A percentile compares a stretch with the other conserved stretches of the same genome.
Conservation (phyloP, 257 asterid genomes). For the Striga asiatica region DNA sequence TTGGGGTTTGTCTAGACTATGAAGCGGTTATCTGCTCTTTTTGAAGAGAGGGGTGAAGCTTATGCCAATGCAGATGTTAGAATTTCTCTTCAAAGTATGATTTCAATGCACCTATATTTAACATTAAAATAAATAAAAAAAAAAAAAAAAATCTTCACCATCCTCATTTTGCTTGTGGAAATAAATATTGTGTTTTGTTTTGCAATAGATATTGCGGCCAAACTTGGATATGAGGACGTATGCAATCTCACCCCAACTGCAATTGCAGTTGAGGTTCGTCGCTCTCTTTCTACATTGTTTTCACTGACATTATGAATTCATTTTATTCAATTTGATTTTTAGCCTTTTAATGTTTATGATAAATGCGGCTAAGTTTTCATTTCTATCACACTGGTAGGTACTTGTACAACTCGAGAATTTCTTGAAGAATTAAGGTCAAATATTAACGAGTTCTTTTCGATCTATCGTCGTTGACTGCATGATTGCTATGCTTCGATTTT, state of each 20-base stretch:
- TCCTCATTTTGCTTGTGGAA: neutral
- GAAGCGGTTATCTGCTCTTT: slow-evolving; percentile 50
- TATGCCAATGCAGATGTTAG: slow-evolving; percentile 62
- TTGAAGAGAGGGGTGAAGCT: slow-evolving; percentile 69
- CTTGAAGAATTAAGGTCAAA: no score
- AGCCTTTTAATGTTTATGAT: no score
- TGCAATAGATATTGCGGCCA: slow-evolving; percentile 45
- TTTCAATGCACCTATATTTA: neutral
- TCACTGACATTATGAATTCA: no score
- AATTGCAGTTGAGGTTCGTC: slow-evolving; percentile 66
- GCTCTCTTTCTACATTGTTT: no score
- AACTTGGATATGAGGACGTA: slow-evolving; percentile 53
- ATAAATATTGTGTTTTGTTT: neutral
- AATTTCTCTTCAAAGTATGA: slow-evolving; percentile 69
- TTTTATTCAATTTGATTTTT: no score
- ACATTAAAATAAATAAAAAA: neutral
- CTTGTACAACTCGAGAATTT: no score
- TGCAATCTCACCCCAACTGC: slow-evolving; percentile 43
- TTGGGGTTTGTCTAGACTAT: slow-evolving; percentile 39
- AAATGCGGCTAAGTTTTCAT: no score
- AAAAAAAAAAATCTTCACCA: no score
- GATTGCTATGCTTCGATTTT: no score
- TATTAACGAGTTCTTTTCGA: no score
- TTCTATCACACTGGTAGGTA: no score
- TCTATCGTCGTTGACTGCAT: no score